phyloP scores from a whole-genome alignment of 768 basidiomycete genomes.

The Dacryopinax spathularia region DNA sequence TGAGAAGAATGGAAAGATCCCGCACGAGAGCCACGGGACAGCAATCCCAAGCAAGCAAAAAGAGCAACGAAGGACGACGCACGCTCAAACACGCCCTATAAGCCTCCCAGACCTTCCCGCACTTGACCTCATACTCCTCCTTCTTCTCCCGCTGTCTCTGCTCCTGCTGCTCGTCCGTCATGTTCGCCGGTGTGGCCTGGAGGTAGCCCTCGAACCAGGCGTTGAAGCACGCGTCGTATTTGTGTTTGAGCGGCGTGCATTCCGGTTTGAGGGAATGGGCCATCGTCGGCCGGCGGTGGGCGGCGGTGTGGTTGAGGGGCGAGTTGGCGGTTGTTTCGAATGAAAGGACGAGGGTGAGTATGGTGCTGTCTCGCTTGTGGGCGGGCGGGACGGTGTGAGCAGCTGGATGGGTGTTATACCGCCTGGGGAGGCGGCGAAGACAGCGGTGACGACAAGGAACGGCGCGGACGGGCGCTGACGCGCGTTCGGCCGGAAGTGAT shows the following conservation, averaged over 20 bases:
- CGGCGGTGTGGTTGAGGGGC: background rate
- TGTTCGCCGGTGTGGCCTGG: constrained; percentile 44
- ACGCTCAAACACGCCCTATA: constrained; percentile 80
- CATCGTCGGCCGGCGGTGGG: constrained; percentile 35
- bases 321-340: background rate
- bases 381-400: background rate
- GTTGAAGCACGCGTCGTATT: constrained; percentile 92
- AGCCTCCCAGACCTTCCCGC: constrained; percentile 66
- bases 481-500: too few species aligned
- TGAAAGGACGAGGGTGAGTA: background rate
- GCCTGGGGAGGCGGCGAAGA: background rate
- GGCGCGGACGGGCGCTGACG: too few species aligned
- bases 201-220: constrained; percentile 96
- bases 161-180: constrained; percentile 33
- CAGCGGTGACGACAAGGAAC: background rate
- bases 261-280: constrained; percentile 64
- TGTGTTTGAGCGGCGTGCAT: constrained; percentile 80
- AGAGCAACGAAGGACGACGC: constrained; percentile 17
- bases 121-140: constrained; percentile 72
- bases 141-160: constrained; percentile 64
- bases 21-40: background rate
- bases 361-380: background rate
- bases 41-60: background rate
- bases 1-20: background rate
- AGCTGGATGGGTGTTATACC: background rate